phyloP scores from a whole-genome alignment of 106 monocot genomes.

The Dendrobium huoshanense region DNA sequence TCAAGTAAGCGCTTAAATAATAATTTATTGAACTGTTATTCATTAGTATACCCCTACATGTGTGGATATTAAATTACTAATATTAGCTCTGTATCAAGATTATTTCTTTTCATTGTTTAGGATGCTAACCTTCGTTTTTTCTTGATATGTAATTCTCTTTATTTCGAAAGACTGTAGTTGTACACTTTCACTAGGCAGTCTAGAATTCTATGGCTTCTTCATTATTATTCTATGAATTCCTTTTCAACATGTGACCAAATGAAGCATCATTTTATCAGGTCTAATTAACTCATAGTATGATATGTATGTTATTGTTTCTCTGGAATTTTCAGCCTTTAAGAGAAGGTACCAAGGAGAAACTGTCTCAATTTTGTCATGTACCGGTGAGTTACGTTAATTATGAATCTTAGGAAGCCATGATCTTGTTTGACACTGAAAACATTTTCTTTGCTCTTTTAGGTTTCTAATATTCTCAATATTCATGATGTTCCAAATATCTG shows the following conservation, averaged over 20 bases:
- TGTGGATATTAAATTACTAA: background rate
- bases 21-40: background rate
- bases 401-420: background rate
- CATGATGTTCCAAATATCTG: constrained; percentile 83
- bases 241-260: background rate
- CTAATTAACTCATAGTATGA: background rate
- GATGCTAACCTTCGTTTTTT: background rate
- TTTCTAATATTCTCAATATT: constrained; percentile 68
- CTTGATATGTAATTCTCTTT: background rate
- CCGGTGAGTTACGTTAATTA: constrained; percentile 34
- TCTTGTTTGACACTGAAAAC: background rate
- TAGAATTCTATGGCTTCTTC: background rate
- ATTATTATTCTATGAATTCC: background rate
- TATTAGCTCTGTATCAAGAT: background rate
- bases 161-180: background rate
- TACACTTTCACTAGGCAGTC: background rate
- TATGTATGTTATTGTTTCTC: background rate
- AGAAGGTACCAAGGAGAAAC: constrained; percentile 51
- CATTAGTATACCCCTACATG: background rate
- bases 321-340: constrained; percentile 43
- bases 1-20: constrained; percentile 29
- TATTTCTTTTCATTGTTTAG: background rate
- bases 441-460: constrained; percentile 27
- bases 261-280: background rate
- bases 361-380: constrained; percentile 79